A percentile compares a stretch with the other conserved stretches of the same genome.
phyloP scores from a whole-genome alignment of 345 rosid genomes.

The Citrus trifoliata region DNA sequence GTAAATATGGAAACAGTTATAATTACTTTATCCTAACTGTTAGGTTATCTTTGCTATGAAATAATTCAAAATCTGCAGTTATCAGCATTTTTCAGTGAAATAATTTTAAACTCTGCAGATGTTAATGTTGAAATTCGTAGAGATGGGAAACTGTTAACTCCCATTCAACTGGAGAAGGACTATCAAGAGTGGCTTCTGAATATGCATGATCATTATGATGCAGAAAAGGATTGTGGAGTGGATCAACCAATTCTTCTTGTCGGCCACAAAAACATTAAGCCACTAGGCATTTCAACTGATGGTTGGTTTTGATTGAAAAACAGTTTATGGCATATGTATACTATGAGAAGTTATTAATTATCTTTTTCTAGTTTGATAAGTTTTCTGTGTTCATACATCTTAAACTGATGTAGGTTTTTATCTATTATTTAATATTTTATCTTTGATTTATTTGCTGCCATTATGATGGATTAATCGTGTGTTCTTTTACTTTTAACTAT shows the following conservation, averaged over 20 bases:
- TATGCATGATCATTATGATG: conserved; percentile 65
- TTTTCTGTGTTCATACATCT: not conserved
- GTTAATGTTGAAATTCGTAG: conserved; percentile 33
- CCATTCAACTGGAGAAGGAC: conserved; percentile 46
- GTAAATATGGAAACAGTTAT: not conserved
- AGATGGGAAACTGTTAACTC: conserved; percentile 33
- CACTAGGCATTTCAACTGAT: conserved; percentile 51
- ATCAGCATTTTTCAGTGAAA: conserved; percentile 14
- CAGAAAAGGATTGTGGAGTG: conserved; percentile 51
- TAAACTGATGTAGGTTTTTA: not conserved
- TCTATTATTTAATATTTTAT: not conserved
- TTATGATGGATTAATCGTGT: conserved; percentile 6
- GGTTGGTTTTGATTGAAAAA: conserved; percentile 36
- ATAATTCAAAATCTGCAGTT: conserved; percentile 28
- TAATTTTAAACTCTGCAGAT: conserved; percentile 31
- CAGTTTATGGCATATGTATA: not conserved
- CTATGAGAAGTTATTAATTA: not conserved
- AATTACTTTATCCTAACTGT: not conserved
- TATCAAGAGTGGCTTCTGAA: conserved; percentile 62
- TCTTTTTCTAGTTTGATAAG: not conserved
- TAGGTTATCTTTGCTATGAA: not conserved
- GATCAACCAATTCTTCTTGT: conserved; percentile 50
- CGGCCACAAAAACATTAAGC: conserved; percentile 41
- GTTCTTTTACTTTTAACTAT: conserved; percentile 12
- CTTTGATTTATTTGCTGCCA: not conserved